Evolutionary conservation across 2,329 filamentous ascomycete genomes (phyloP).

Genomic region (Pseudonectria buxi): DNA sequence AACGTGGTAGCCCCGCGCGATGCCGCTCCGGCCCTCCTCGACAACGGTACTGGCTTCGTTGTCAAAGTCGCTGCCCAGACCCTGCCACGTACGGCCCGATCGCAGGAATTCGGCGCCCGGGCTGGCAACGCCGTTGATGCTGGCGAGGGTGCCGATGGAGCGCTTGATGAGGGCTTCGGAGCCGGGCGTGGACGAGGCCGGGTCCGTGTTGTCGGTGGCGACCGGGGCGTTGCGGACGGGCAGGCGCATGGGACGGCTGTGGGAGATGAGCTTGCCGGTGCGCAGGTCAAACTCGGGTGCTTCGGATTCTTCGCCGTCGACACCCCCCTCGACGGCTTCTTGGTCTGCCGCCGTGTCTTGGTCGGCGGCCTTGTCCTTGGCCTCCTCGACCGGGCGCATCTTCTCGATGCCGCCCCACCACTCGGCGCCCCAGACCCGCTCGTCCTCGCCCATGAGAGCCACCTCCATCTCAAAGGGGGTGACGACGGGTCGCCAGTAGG

Average conservation of each 20-base stretch:
- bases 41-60: conserved; percentile 58
- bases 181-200: conserved; percentile 4
- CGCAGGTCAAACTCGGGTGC: conserved; percentile 89
- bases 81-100: conserved; percentile 82
- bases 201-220: conserved; percentile 6
- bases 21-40: conserved; percentile 79
- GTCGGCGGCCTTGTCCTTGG: conserved; percentile 18
- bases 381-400: conserved; percentile 41
- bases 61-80: conserved; percentile 79
- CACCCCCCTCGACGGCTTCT: conserved; percentile 34
- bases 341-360: conserved; percentile 15
- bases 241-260: conserved; percentile 66
- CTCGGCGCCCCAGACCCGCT: conserved; percentile 75
- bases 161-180: conserved; percentile 50
- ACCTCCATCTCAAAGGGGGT: conserved; percentile 91
- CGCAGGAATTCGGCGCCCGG: conserved; percentile 84
- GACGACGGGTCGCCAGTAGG: conserved; percentile 81
- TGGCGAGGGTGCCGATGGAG: conserved; percentile 60
- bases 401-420: conserved; percentile 85
- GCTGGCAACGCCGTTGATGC: conserved; percentile 79
- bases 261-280: conserved; percentile 75
- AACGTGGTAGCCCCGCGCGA: conserved; percentile 82
- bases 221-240: conserved; percentile 24
- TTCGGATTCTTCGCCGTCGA: conserved; percentile 63
- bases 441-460: conserved; percentile 66